phyloP scores from a whole-genome alignment of 495 filamentous ascomycete genomes.

The Hypoxylon subgilvum region DNA sequence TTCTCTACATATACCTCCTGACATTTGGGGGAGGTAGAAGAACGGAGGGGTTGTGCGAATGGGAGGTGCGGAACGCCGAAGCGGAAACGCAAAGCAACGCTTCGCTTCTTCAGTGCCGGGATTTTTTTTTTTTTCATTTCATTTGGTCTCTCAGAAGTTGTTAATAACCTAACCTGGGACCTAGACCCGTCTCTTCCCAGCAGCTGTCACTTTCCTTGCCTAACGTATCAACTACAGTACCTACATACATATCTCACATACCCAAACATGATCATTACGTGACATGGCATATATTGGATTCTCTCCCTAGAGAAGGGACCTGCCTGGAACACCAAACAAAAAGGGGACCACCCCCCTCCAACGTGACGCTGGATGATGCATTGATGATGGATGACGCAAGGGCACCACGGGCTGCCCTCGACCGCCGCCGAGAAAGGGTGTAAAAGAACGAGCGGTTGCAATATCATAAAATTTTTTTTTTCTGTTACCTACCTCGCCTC shows the following conservation, averaged over 20 bases:
- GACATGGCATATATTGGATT: too few relatives aligned
- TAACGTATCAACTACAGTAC: neutral
- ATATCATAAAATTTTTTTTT: constrained; percentile 15
- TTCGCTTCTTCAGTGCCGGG: constrained; percentile 1
- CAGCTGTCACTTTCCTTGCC: neutral
- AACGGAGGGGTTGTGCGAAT: neutral
- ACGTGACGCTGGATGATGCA: constrained; percentile 24
- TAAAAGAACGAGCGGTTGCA: constrained; percentile 11
- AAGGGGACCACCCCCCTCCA: neutral
- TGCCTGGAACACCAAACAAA: neutral
- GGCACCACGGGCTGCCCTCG: constrained; percentile 9
- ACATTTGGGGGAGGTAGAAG: neutral
- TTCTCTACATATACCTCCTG: too few relatives aligned
- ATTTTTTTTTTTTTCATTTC: neutral
- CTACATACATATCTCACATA: too few relatives aligned
- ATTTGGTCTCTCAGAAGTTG: too few relatives aligned
- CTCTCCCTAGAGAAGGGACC: neutral
- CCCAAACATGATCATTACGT: neutral
- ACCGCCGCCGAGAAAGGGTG: constrained; percentile 7
- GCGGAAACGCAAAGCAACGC: neutral
- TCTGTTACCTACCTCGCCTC: too few relatives aligned
- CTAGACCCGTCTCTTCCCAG: neutral
- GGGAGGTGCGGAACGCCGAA: neutral
- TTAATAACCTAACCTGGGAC: neutral
- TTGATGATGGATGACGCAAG: constrained; percentile 30